phyloP scores from a whole-genome alignment of 768 basidiomycete species.

The Naganishia antarctica region DNA sequence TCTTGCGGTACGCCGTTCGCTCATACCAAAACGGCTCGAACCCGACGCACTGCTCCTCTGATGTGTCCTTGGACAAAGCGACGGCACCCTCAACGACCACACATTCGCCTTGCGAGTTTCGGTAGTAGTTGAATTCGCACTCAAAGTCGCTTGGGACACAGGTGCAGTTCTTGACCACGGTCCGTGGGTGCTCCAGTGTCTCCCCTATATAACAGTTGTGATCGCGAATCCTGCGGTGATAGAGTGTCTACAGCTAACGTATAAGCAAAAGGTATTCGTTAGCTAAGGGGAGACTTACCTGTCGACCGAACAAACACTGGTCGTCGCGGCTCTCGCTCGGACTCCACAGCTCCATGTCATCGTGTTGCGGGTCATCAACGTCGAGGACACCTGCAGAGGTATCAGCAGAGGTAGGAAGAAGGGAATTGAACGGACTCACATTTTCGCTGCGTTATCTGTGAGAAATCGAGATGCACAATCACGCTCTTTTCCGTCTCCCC shows the following conservation, averaged over 20 bases:
- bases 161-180: slow-evolving; percentile 64
- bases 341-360: slow-evolving; percentile 97
- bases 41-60: slow-evolving; percentile 48
- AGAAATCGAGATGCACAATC: slow-evolving; percentile 84
- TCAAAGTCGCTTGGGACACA: slow-evolving; percentile 80
- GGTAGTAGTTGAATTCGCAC: slow-evolving; percentile 90
- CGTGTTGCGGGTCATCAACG: slow-evolving; percentile 65
- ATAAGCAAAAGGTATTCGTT: not conserved
- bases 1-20: slow-evolving; percentile 82
- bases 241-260: slow-evolving; percentile 61
- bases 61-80: slow-evolving; percentile 54
- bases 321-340: slow-evolving; percentile 85
- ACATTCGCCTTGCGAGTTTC: slow-evolving; percentile 66
- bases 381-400: slow-evolving; percentile 61
- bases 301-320: slow-evolving; percentile 82
- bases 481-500: slow-evolving; percentile 55
- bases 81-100: slow-evolving; percentile 67
- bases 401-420: not conserved
- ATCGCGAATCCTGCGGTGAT: slow-evolving; percentile 77
- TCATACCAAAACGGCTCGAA: slow-evolving; percentile 82
- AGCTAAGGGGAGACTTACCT: slow-evolving; percentile 54
- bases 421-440: slow-evolving; percentile 56
- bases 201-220: slow-evolving; percentile 79
- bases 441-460: slow-evolving; percentile 64
- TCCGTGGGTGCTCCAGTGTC: slow-evolving; percentile 56